Percentiles rank a stretch among this genome's conserved stretches.
phyloP scores from a whole-genome alignment of 176 grass and related monocot species.

The barley (Hordeum vulgare) region MorexV3_pseudomolecules_assembly NC_058523.1:554131911-554132410 shows the following conservation, averaged over 20 bases:
- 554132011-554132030: slow-evolving; percentile 19
- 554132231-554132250: slow-evolving; percentile 7
- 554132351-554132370: neutral
- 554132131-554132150: neutral
- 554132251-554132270: slow-evolving; percentile 14
- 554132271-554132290: neutral
- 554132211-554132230: neutral
- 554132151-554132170: slow-evolving; percentile 19
- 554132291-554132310: neutral
- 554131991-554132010: slow-evolving; percentile 21
- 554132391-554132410: neutral
- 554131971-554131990: slow-evolving; percentile 38
- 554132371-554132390: neutral
- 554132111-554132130: neutral
- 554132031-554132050: neutral
- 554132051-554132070: neutral
- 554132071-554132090: neutral
- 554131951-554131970: slow-evolving; percentile 37
- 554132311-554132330: neutral
- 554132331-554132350: neutral
- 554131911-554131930: neutral
- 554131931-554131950: slow-evolving; percentile 12
- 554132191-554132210: neutral
- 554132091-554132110: neutral
- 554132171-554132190: slow-evolving; percentile 17